These are phyloP conservation scores for Penicillium flavigenum DNA, from an alignment of 495 filamentous ascomycete species.

Conservation along the genomic window DNA sequence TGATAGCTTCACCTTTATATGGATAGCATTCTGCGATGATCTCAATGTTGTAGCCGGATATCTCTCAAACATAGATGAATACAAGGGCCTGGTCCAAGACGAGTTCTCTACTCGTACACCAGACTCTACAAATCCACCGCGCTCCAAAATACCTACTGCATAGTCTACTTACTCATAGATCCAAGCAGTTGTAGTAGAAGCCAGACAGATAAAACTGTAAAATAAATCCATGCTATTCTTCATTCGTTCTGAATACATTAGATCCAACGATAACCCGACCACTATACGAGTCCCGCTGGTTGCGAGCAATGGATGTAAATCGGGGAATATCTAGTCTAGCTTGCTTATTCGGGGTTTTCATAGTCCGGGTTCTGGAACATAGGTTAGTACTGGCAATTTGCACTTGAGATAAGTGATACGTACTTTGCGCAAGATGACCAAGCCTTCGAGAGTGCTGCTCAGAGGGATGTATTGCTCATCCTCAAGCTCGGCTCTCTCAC, in stretches of 20 bases:
- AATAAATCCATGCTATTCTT: constrained; percentile 37
- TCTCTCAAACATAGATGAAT: background rate
- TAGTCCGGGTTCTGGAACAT: constrained; percentile 53
- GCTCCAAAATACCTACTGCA: background rate
- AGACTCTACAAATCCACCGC: background rate
- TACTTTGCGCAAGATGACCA: constrained; percentile 97
- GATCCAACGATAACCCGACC: constrained; percentile 33
- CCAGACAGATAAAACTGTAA: constrained; percentile 2
- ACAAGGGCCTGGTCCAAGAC: background rate
- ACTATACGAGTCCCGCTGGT: constrained; percentile 19
- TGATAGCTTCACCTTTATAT: constrained; percentile 6
- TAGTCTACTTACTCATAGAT: background rate
- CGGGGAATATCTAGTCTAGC: constrained; percentile 21
- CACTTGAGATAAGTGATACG: constrained; percentile 14
- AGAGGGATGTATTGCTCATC: constrained; percentile 95
- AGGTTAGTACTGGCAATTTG: constrained; percentile 26
- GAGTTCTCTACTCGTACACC: background rate
- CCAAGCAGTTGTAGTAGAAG: background rate
- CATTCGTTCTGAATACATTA: constrained; percentile 45
- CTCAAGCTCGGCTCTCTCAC: constrained; percentile 93
- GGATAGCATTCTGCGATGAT: background rate
- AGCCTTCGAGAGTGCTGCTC: constrained; percentile 85
- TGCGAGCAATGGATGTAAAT: constrained; percentile 21
- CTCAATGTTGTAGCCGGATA: background rate
- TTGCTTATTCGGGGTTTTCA: constrained; percentile 45